These are phyloP conservation scores for Leccinum colubrinum DNA, from an alignment of 1,284 basidiomycete species.

Conservation along the genomic window DNA sequence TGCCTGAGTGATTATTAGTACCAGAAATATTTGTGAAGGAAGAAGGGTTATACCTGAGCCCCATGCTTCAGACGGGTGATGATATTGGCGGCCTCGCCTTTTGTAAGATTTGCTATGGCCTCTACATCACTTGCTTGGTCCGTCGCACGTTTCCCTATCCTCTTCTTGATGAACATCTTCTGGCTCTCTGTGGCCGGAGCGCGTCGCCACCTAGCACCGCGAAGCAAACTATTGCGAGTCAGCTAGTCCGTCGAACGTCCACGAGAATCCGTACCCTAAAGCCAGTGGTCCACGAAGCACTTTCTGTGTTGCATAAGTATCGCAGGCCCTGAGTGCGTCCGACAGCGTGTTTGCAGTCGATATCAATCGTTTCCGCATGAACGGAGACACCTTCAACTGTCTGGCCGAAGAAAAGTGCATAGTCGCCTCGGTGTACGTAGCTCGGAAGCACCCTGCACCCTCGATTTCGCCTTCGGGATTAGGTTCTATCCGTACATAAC, in stretches of 20 bases:
- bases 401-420: conserved; percentile 45
- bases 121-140: conserved; percentile 23
- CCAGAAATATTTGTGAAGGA: background rate
- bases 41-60: conserved; percentile 49
- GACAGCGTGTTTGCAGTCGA: conserved; percentile 50
- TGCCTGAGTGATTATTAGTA: conserved; percentile 36
- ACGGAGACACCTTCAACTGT: conserved; percentile 52
- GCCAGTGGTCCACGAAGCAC: conserved; percentile 49
- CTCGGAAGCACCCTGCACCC: conserved; percentile 39
- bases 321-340: conserved; percentile 65
- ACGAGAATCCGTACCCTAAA: conserved; percentile 40
- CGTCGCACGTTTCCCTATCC: conserved; percentile 43
- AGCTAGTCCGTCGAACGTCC: conserved; percentile 8
- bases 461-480: conserved; percentile 34
- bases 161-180: conserved; percentile 57
- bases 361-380: conserved; percentile 51
- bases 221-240: conserved; percentile 47
- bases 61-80: conserved; percentile 79
- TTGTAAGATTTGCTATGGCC: conserved; percentile 51
- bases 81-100: conserved; percentile 77
- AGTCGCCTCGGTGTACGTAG: conserved; percentile 54
- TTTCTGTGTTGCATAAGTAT: conserved; percentile 59
- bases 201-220: conserved; percentile 74
- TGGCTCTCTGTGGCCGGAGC: conserved; percentile 68
- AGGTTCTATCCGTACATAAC: conserved; percentile 71